phyloP scores from a whole-genome alignment of 2,329 filamentous ascomycete genomes.

The Botrytis sinoallii region DNA sequence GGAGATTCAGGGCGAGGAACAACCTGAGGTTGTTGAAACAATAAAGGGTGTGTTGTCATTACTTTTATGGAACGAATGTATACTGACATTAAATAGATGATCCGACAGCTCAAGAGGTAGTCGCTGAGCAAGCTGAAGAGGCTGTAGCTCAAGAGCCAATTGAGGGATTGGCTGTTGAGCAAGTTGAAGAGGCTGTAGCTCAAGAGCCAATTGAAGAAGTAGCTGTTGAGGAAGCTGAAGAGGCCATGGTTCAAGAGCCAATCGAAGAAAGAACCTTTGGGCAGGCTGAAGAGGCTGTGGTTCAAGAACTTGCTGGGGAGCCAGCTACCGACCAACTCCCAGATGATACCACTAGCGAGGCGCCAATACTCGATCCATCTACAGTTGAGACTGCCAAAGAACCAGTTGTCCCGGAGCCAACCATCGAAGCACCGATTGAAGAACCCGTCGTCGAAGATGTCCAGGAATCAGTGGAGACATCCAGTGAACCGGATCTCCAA shows the following conservation, averaged over 20 bases:
- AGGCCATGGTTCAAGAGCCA: not conserved
- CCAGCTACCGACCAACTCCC: not conserved
- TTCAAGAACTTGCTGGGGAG: not conserved
- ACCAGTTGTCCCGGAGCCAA: not conserved
- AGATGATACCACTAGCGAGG: not conserved
- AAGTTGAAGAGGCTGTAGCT: not conserved
- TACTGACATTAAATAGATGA: not conserved
- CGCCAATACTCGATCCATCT: not conserved
- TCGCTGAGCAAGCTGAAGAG: conserved; percentile 5
- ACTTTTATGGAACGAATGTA: not conserved
- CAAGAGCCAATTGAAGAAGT: not conserved
- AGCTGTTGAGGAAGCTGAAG: not conserved
- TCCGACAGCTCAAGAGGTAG: not conserved
- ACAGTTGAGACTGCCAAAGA: not conserved
- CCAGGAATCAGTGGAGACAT: not conserved
- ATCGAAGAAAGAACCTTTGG: too few species aligned
- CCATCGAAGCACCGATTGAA: not conserved
- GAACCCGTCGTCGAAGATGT: not conserved
- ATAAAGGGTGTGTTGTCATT: not conserved
- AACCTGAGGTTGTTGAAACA: not conserved
- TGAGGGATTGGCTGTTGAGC: not conserved
- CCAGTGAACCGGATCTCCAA: not conserved
- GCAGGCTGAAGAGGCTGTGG: not conserved
- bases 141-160: not conserved
- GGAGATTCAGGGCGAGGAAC: not conserved